Percentiles rank a stretch among this genome's conserved stretches.
These are phyloP conservation scores for Geotrichum fermentans DNA, from an alignment of 1,139 yeast species.

Conservation along the genomic window DNA sequence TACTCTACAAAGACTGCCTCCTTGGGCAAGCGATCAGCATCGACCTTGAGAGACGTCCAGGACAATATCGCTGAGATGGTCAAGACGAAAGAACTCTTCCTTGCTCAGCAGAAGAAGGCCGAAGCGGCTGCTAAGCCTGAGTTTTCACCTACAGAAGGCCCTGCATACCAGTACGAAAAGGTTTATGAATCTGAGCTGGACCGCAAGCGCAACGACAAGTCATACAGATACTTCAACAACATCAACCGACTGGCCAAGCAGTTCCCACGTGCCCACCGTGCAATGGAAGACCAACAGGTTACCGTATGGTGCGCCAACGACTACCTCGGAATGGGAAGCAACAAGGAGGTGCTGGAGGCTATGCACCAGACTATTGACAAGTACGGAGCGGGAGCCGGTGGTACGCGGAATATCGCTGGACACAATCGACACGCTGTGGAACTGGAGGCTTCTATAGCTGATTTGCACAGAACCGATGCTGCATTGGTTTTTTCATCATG, in stretches of 20 bases:
- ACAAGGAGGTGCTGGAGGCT: conserved; percentile 61
- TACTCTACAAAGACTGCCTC: conserved; percentile 19
- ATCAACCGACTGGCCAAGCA: conserved; percentile 92
- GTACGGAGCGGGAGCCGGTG: conserved; percentile 99
- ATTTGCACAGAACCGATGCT: conserved; percentile 89
- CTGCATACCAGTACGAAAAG: conserved; percentile 60
- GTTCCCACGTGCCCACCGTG: conserved; percentile 88
- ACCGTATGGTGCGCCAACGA: conserved; percentile 99
- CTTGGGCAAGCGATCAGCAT: conserved; percentile 24
- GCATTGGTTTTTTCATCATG: conserved; percentile 94
- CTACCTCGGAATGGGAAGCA: conserved; percentile 89
- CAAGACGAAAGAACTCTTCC: conserved; percentile 23
- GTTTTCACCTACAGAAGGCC: conserved; percentile 41
- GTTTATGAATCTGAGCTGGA: conserved; percentile 58
- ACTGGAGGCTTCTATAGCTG: conserved; percentile 81
- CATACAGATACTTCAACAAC: conserved; percentile 93
- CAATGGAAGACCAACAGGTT: conserved; percentile 68
- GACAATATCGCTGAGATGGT: conserved; percentile 15
- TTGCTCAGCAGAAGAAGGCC: conserved; percentile 17
- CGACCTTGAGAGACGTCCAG: conserved; percentile 17
- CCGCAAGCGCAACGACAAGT: conserved; percentile 78
- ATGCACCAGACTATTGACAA: conserved; percentile 79
- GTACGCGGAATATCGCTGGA: conserved; percentile 97
- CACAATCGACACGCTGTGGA: conserved; percentile 84
- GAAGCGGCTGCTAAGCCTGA: conserved; percentile 24